Evolutionary conservation across 805 yeast species (phyloP), one percentile per base, ranked within the genome.

Genomic region (Yamadazyma olivae): DNA sequence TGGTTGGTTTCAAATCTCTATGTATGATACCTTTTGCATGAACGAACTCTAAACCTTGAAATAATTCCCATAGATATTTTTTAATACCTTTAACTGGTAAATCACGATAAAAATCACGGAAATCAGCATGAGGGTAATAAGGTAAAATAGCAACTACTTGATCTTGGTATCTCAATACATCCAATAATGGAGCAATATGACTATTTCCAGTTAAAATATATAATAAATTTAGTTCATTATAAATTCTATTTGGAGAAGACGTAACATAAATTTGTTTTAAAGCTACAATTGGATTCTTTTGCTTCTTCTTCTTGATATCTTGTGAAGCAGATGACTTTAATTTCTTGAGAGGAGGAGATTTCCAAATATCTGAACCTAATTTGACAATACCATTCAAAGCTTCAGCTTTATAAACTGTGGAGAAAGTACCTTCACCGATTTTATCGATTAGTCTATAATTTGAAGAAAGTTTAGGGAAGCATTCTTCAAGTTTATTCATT

Each of bases 91-190:
- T 71, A 6, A 85, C 61, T 1, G 95, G 86, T 41, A 89, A 61
- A 51, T 83, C 89, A 46, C 93, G 70, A 61, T 83, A 90, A 49
- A 88, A 87, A 48, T 79, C 85, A 41, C 97, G 72, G 61, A 89
- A 93, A 54, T 93, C 97, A 8, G 88, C 79, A 61, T 91, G 97
- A 32, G 83, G 81, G 57, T 84, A 89, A 65, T 81, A 91, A 6
- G 98, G 98, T 44, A 91, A 67, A 2, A 93, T 90, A 2, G 96
- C 96, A 31, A 91, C 71, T 10, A 93, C 95, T 64, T 93, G 98
- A 58, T 93, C 99, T 50, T 85, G 85, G 51, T 75, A 74, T 43
- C 99, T 70, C 36, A 88, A 58, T 0, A 95, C 96, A 49, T 95
- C 96, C 30, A 91, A 73, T 35, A 93, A 64, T 1, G 97, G 96